Evolutionary conservation across 306 rosid species (phyloP).

Genomic region (Begonia masoniana): DNA sequence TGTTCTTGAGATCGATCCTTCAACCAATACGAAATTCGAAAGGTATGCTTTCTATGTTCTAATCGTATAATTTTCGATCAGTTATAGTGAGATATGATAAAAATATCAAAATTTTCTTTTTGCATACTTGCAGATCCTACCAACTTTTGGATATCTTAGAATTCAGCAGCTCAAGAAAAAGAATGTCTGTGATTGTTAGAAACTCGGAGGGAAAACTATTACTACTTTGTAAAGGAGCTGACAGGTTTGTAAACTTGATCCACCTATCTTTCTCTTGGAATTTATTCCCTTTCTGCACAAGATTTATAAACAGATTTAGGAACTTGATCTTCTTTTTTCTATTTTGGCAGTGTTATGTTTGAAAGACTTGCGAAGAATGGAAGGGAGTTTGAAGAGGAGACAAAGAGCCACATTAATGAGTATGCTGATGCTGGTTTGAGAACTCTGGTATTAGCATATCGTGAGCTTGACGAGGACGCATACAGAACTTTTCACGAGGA

Average conservation of each 20-base stretch:
- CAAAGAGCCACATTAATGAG: conserved; percentile 52
- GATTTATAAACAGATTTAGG: too few species aligned
- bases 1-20: conserved; percentile 47
- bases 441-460: conserved; percentile 79
- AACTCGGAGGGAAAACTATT: conserved; percentile 52
- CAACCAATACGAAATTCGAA: conserved; percentile 20
- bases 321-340: too few species aligned
- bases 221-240: conserved; percentile 86
- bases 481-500: conserved; percentile 42
- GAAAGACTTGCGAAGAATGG: conserved; percentile 72
- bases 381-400: conserved; percentile 65
- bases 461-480: conserved; percentile 67
- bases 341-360: conserved; percentile 65
- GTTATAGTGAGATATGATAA: too few species aligned
- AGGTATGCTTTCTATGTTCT: conserved; percentile 19
- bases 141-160: conserved; percentile 59
- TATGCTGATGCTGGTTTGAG: conserved; percentile 98
- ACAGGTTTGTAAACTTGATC: conserved; percentile 8
- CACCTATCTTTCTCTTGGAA: too few species aligned
- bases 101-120: too few species aligned
- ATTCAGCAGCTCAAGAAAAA: conserved; percentile 87
- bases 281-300: too few species aligned
- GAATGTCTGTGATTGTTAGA: conserved; percentile 87
- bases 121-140: conserved; percentile 17
- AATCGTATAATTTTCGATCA: too few species aligned